Base-by-base conservation (phyloP, 768 basidiomycete genomes). In the Dioszegia aurantiaca region DNA sequence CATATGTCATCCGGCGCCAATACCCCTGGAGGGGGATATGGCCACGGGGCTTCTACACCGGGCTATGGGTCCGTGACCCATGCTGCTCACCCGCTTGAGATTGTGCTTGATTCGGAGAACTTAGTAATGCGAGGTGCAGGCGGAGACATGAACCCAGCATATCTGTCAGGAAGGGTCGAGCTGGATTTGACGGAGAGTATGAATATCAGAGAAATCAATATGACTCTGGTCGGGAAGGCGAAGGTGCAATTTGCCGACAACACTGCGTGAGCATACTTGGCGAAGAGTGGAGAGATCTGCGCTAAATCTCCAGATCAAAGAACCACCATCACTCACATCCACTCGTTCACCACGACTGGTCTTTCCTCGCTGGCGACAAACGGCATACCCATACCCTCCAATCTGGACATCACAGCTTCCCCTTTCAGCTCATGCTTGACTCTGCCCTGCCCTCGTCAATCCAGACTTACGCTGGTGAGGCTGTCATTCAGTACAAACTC, bases 331-430 rank as follows among this genome's bases (percentile, higher is more conserved):
- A 75, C 58, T 75, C 75, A 26, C 78, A 77, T 69, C 79, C 83
- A 41, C 77, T 92, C 41, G 87, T 87, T 76, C 83, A 83, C 58
- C 89, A 93, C 70, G 88, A 91, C 61, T 93, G 90, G 91, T 87
- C 88, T 16, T 93, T 95, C 79, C 85, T 94, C 47, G 87, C 90
- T 67, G 88, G 88, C 56, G 84, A 86, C 67, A 87, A 85, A 76
- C 82, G 81, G 40, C 86, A 87, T 69, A 80, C 82, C 11, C 90
- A 89, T 68, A 97, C 92, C 0, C 85, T 97, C 73, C 95, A 97
- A 78, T 90, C 92, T n/a, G 94, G 94, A 14, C 85, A 85, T 33
- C 94, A 98, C 73, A 78, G 85, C 24, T 97, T 97, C 77, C 93
- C 93, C 23, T 98, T 98, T 79, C 85, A 86, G 64, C 83, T 95